Evolutionary conservation across 305 asterid genomes (phyloP).

Genomic region (Fraxinus floribunda): DNA sequence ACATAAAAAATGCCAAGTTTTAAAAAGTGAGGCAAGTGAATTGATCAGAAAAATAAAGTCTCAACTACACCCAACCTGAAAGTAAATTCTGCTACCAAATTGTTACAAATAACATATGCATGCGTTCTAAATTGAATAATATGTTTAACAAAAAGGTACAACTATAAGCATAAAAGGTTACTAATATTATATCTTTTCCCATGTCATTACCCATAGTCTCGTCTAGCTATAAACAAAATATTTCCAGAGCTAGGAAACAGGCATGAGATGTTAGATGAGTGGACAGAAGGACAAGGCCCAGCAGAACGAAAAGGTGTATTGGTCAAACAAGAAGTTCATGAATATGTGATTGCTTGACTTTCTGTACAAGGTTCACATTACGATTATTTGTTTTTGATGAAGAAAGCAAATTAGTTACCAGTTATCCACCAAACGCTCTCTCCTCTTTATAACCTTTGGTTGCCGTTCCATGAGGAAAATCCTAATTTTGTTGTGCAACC

Average conservation of each 20-base stretch:
- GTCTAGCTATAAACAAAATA: constrained; percentile 4
- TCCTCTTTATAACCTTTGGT: background rate
- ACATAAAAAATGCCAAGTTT: background rate
- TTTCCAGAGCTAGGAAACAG: background rate
- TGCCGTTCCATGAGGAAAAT: background rate
- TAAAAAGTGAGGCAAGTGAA: background rate
- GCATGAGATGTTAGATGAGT: background rate
- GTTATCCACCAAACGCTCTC: background rate
- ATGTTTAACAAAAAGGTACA: background rate
- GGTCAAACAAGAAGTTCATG: background rate
- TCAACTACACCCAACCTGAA: background rate
- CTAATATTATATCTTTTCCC: background rate
- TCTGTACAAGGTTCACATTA: background rate
- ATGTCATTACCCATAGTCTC: background rate
- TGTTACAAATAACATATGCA: background rate
- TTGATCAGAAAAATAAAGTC: constrained; percentile 4
- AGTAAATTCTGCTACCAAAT: background rate
- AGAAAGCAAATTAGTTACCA: background rate
- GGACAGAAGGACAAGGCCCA: background rate
- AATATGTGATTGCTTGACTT: background rate
- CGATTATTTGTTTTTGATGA: background rate
- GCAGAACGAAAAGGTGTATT: background rate
- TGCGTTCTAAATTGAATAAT: background rate
- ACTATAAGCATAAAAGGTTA: background rate
- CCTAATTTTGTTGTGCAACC: background rate